Conservation (phyloP, 2,329 filamentous ascomycete species). For the Aspergillus hortae region DNA sequence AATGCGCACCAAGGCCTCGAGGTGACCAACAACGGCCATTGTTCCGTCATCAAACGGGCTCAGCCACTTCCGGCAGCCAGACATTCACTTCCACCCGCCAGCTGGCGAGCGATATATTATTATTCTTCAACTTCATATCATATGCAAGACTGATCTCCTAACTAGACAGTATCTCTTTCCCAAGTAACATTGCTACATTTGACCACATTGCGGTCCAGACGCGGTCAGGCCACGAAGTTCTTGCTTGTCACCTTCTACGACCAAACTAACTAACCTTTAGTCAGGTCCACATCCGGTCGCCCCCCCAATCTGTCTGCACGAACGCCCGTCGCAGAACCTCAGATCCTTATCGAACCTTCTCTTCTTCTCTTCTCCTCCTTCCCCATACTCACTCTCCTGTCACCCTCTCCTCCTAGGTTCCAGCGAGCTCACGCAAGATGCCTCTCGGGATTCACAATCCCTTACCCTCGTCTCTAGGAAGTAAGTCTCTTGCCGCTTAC, state of each 20-base stretch:
- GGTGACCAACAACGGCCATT: not conserved
- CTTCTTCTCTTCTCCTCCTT: constrained; percentile 6
- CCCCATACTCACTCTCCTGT: not conserved
- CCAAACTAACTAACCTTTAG: constrained; percentile 1
- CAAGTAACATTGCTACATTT: too few species aligned
- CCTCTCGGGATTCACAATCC: constrained; percentile 46
- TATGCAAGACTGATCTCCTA: too few species aligned
- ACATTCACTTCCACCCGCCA: not conserved
- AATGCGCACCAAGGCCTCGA: too few species aligned
- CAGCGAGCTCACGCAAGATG: constrained; percentile 30
- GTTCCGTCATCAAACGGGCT: not conserved
- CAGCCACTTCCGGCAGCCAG: not conserved
- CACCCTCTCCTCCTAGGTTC: constrained; percentile 3
- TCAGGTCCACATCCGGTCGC: constrained; percentile 21
- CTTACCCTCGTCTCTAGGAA: constrained; percentile 47
- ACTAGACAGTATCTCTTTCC: too few species aligned
- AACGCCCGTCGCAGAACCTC: constrained; percentile 12
- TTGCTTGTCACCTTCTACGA: constrained; percentile 18
- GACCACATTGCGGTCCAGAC: not conserved
- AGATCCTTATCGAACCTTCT: constrained; percentile 10
- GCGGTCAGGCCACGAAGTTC: not conserved
- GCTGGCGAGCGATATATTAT: too few species aligned
- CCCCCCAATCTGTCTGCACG: constrained; percentile 16
- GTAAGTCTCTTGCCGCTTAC: constrained; percentile 31
- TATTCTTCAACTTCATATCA: too few species aligned